Evolutionary conservation across 192 early-diverging fungal species (phyloP).

Genomic region (Obelidium mucronatum): DNA sequence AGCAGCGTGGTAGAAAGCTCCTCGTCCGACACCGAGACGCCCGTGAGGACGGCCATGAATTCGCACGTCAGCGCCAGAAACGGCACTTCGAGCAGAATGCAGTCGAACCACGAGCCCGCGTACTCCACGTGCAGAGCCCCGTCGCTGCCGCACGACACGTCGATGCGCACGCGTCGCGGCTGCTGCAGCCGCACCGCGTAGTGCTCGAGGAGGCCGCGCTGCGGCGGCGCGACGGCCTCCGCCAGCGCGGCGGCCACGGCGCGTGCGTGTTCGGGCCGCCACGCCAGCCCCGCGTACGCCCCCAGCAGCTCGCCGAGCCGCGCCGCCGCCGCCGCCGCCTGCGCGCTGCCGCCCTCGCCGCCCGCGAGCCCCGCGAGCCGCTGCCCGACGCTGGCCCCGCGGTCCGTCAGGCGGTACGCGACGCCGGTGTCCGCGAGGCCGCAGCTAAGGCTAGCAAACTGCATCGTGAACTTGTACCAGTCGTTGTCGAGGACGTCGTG

Average conservation of each 20-base stretch:
- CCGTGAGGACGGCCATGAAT: conserved; percentile 2
- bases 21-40: not conserved
- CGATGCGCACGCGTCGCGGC: not conserved
- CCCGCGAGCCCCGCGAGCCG: not conserved
- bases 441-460: conserved; percentile 1
- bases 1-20: not conserved
- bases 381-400: not conserved
- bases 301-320: not conserved
- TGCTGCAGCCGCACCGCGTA: not conserved
- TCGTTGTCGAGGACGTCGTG: conserved; percentile 22
- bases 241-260: not conserved
- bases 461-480: conserved; percentile 33
- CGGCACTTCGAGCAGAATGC: conserved; percentile 27
- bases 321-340: not conserved
- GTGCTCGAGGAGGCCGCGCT: not conserved
- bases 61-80: conserved; percentile 18
- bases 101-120: conserved; percentile 16
- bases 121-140: not conserved
- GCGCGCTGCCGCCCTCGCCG: not conserved
- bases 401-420: not conserved
- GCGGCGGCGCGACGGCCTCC: not conserved
- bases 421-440: not conserved
- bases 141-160: not conserved
- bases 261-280: not conserved
- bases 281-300: not conserved